Evolutionary conservation across 1,284 basidiomycete genomes (phyloP), one percentile per base, ranked within the genome.

Genomic region (Cryptococcus deneoformans): DNA sequence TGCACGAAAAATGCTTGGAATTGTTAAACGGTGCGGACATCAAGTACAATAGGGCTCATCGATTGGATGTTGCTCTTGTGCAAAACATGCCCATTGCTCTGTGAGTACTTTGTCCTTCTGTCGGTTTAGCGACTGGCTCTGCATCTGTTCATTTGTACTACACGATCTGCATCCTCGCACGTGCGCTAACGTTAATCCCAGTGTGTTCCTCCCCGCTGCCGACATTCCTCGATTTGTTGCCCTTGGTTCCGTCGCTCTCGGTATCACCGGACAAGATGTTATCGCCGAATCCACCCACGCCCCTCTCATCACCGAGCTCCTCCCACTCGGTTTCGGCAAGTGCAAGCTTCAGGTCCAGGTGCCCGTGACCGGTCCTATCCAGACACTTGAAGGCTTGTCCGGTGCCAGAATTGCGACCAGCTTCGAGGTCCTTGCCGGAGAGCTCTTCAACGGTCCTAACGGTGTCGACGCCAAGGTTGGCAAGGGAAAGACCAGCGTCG

Each of bases 161-260:
- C 10, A n/a, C 8, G 8, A n/a, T 44, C 14, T 44, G 14, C 43
- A n/a, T n/a, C 29, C 29, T 29, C 29, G 29, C 29, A 29, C 29
- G 29, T 29, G 29, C 9, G 36, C 46, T 49, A n/a, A 39, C 42
- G 45, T 36, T 50, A n/a, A 43, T 39, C 49, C 38, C 74, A 95
- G 93, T 20, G 90, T 99, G 37, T 99, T 99, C 79, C 87, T 99
- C 16, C 95, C 96, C 24, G 96, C 96, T 1, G 84, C 90, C 7
- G 96, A 99, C 73, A 99, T 99, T 63, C 95, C 95, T 10, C 95
- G 93, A 39, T 99, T 98, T 78, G 96, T 99, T 40, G 96, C 92
- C 36, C 92, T 97, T 76, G 95, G 95, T 55, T 92, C 96, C 71
- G 90, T 99, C 68, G 77, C 77, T 1, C 68, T 79, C 48, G 78